Evolutionary conservation across 768 basidiomycete genomes (phyloP).

Genomic region (Podaxis mareebaensis): DNA sequence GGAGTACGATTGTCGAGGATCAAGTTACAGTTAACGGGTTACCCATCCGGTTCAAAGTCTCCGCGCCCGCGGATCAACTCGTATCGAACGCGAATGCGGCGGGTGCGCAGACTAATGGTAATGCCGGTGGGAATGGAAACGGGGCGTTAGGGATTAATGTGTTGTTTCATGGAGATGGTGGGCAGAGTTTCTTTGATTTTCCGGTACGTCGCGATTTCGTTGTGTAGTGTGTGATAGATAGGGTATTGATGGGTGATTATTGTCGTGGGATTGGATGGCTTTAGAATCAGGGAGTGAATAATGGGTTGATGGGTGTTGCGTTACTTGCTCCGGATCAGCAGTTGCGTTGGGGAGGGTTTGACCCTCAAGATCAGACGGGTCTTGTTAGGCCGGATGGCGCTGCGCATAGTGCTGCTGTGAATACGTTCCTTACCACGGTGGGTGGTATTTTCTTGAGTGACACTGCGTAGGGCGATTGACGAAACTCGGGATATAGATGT

Average conservation of each 20-base stretch:
- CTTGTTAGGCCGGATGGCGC: neutral
- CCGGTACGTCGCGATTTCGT: neutral
- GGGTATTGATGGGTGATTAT: neutral
- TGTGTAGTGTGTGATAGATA: neutral
- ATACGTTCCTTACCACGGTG: neutral
- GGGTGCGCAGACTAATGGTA: neutral
- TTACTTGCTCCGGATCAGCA: neutral
- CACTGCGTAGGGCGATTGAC: neutral
- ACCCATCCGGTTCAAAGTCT: neutral
- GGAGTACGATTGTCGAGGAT: neutral
- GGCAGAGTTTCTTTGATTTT: conserved; percentile 6
- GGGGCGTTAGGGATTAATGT: neutral
- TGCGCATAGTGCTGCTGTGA: conserved; percentile 3
- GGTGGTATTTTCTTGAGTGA: neutral
- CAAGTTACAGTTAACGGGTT: neutral
- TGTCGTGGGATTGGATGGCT: neutral
- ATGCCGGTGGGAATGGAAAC: neutral
- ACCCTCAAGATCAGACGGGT: neutral
- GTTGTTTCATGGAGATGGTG: conserved; percentile 1
- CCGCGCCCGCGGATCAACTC: neutral
- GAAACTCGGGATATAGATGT: neutral
- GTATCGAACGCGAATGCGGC: neutral
- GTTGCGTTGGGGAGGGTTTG: neutral
- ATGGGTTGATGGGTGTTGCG: conserved; percentile 4
- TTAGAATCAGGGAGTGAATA: conserved; percentile 2